These are phyloP conservation scores for Balansia obtecta DNA, from an alignment of 2,329 filamentous ascomycete genomes.

Conservation along the genomic window DNA sequence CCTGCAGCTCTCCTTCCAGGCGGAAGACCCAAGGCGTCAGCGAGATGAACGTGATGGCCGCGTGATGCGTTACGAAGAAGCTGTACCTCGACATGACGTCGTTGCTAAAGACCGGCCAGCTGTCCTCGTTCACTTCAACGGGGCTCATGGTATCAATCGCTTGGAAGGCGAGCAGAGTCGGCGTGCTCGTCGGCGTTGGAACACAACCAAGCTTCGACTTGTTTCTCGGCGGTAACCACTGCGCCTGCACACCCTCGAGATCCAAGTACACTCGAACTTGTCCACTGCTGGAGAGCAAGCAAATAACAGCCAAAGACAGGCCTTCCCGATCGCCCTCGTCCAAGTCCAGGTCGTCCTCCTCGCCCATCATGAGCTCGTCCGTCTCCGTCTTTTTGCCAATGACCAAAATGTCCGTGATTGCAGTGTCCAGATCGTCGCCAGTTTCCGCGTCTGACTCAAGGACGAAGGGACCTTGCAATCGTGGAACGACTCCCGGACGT, in stretches of 20 bases:
- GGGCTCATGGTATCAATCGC: conserved; percentile 46
- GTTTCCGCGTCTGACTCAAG: conserved; percentile 41
- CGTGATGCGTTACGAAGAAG: conserved; percentile 50
- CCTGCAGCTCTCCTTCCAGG: conserved; percentile 47
- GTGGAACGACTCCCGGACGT: conserved; percentile 44
- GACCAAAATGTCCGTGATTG: conserved; percentile 48
- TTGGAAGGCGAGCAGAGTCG: conserved; percentile 47
- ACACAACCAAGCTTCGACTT: conserved; percentile 34
- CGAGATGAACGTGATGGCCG: conserved; percentile 47
- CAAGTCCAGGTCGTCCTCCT: conserved; percentile 47
- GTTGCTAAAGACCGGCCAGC: conserved; percentile 50
- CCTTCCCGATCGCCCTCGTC: conserved; percentile 46
- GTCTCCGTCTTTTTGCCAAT: conserved; percentile 51
- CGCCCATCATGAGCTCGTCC: conserved; percentile 49
- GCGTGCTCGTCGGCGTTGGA: conserved; percentile 25
- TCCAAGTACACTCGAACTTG: conserved; percentile 51
- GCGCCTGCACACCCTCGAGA: conserved; percentile 49
- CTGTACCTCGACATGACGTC: conserved; percentile 50
- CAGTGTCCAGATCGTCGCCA: conserved; percentile 43
- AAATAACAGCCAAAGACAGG: conserved; percentile 46
- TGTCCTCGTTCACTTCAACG: conserved; percentile 40
- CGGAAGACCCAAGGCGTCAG: conserved; percentile 51
- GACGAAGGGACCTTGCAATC: conserved; percentile 50
- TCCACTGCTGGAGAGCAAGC: conserved; percentile 47
- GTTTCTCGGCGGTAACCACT: conserved; percentile 48